A percentile compares a stretch with the other conserved stretches of the same genome.
These are phyloP conservation scores for Amoebophrya sp. DNA, from an alignment of 169 alveolate genomes.

Conservation along the genomic window DNA sequence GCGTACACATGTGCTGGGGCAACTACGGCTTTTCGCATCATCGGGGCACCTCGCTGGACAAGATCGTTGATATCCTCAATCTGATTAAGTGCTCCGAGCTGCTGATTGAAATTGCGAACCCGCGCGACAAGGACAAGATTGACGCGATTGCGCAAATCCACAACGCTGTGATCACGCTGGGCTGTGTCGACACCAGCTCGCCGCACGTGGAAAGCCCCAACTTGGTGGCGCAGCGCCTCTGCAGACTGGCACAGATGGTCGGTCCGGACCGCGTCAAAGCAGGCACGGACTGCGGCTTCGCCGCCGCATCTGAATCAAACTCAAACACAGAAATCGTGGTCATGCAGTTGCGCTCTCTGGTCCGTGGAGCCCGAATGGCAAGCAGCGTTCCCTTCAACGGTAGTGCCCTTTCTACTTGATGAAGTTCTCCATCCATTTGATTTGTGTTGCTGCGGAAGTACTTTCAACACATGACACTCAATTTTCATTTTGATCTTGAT, in stretches of 20 bases:
- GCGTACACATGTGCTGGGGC: background rate
- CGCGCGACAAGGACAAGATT: background rate
- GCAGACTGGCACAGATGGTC: background rate
- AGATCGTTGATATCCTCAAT: background rate
- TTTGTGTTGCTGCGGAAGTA: no score
- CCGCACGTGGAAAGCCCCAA: background rate
- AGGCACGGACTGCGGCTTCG: background rate
- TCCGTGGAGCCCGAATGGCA: background rate
- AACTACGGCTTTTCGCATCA: background rate
- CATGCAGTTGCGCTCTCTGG: background rate
- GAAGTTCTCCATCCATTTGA: no score
- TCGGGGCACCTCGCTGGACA: background rate
- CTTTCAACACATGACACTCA: no score
- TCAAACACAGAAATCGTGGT: background rate
- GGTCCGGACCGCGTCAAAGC: background rate
- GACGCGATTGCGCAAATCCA: background rate
- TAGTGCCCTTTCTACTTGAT: no score
- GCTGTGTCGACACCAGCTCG: background rate
- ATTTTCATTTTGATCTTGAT: no score
- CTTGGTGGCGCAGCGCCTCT: background rate
- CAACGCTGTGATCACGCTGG: background rate
- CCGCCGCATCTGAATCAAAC: background rate
- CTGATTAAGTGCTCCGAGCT: background rate
- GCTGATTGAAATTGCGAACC: background rate
- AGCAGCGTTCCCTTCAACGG: background rate